Evolutionary conservation across 169 alveolate species (phyloP), one percentile per base, ranked within the genome.

Genomic region (Plasmodium fragile): DNA sequence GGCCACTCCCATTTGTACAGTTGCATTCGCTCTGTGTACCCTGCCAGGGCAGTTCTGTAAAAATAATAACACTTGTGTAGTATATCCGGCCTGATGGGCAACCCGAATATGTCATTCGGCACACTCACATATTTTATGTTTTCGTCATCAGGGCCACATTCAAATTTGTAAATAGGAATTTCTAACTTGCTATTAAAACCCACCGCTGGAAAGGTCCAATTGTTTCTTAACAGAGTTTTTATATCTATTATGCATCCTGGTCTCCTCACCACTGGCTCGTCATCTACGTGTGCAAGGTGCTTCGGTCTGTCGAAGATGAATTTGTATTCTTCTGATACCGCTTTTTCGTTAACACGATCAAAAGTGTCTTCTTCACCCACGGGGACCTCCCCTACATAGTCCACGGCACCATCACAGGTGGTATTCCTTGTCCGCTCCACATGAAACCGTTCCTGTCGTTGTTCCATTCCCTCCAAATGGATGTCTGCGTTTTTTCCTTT

Each of bases 1-100:
- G 98, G 98, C 98, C 98, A 96, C 81, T 96, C 98, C 97, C 98
- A 96, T 75, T 96, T 96, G 95, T 89, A 96, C 45, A 97, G 95
- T 80, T 96, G 98, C 98, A 96, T 96, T 81, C 96, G 95, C 87
- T 96, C 98, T 11, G 95, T 94, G 89, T 96, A 96, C n/a, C 98
- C 98, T 22, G 98, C 98, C 80, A 95, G 80, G 0, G 97, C 97
- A 2, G 98, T 80, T 75, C 98, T 83, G 43, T 95, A 92, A 91
- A 95, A 96, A 95, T 94, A 94, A 87, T 97, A 97, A 83, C 98
- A 96, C 72, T 95, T 91, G 80, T 97, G 96, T 59, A 97, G 81
- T 18, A 97, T 95, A 80, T 97, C 98, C 45, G 98, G 96, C 32
- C 98, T 87, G 34, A 97, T 49, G 3, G 98, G 98, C 49, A 95